A percentile compares a stretch with the other conserved stretches of the same genome.
Evolutionary conservation across 768 basidiomycete species (phyloP).

Genomic region (Hypholoma fasciculare): DNA sequence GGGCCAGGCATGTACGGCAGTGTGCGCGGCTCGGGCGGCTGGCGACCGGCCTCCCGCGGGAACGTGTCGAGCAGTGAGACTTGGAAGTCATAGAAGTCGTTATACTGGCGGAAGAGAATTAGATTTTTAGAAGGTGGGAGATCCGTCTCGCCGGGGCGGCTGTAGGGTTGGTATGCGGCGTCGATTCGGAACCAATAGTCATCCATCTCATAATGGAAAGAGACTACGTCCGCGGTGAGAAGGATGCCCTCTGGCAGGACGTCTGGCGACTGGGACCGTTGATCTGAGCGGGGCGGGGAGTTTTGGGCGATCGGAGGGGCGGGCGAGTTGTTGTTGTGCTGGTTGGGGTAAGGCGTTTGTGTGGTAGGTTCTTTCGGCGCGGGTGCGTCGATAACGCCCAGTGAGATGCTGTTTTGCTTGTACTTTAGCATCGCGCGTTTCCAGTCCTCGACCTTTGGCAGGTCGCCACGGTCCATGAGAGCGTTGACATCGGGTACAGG

Average conservation of each 20-base stretch:
- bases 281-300: slow-evolving; percentile 27
- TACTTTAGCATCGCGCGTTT: slow-evolving; percentile 93
- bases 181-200: slow-evolving; percentile 98
- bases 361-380: slow-evolving; percentile 40
- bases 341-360: slow-evolving; percentile 39
- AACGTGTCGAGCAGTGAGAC: slow-evolving; percentile 83
- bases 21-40: slow-evolving; percentile 65
- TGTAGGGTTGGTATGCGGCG: slow-evolving; percentile 85
- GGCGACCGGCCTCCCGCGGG: slow-evolving; percentile 88
- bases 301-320: slow-evolving; percentile 21
- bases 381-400: slow-evolving; percentile 81
- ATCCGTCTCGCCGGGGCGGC: slow-evolving; percentile 49
- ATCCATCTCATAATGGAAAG: slow-evolving; percentile 96
- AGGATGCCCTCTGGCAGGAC: slow-evolving; percentile 82
- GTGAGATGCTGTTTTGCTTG: slow-evolving; percentile 93
- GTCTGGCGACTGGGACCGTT: slow-evolving; percentile 42
- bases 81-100: slow-evolving; percentile 98
- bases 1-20: slow-evolving; percentile 99
- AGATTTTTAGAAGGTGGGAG: slow-evolving; percentile 75
- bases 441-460: slow-evolving; percentile 99
- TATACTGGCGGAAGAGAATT: slow-evolving; percentile 92
- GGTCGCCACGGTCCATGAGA: slow-evolving; percentile 83
- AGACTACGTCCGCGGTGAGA: slow-evolving; percentile 84
- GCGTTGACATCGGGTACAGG: slow-evolving; percentile 73
- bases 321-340: slow-evolving; percentile 5